These are phyloP conservation scores for Tylopilus vinaceipallidus DNA, from an alignment of 768 basidiomycete genomes.

Conservation along the genomic window DNA sequence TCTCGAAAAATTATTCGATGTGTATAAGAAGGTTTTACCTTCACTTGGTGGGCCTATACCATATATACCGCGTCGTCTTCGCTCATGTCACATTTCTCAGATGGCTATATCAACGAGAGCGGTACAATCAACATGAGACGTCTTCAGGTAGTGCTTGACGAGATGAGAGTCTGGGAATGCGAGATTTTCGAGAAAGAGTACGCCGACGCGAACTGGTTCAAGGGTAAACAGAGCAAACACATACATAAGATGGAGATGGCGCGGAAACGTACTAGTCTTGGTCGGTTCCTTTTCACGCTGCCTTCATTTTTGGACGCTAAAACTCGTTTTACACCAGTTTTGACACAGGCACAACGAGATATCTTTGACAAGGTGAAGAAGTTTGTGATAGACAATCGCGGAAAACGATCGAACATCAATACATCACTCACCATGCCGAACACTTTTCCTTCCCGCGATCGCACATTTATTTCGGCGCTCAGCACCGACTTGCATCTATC, in stretches of 20 bases:
- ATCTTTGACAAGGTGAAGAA: constrained; percentile 77
- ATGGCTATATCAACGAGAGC: constrained; percentile 90
- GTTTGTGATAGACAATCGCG: constrained; percentile 59
- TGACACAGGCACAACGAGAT: constrained; percentile 71
- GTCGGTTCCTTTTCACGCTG: constrained; percentile 39
- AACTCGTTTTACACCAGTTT: constrained; percentile 38
- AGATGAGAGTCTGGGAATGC: constrained; percentile 84
- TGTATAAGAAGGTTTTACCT: constrained; percentile 92
- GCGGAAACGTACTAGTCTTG: constrained; percentile 56
- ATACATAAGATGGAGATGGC: constrained; percentile 62
- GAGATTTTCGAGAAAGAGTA: constrained; percentile 93
- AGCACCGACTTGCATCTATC: constrained; percentile 74
- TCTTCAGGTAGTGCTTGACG: constrained; percentile 83
- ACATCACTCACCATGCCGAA: constrained; percentile 68
- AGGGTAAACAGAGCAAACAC: constrained; percentile 85
- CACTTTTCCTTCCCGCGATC: constrained; percentile 75
- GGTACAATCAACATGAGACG: constrained; percentile 79
- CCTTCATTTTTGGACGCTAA: not conserved
- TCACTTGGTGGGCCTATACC: constrained; percentile 50
- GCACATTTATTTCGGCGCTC: constrained; percentile 73
- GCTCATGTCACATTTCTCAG: constrained; percentile 37
- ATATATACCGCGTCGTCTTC: not conserved
- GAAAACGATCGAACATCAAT: constrained; percentile 26
- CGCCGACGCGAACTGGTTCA: constrained; percentile 88
- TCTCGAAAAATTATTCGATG: constrained; percentile 86